phyloP scores from a whole-genome alignment of 306 rosid species.

The Sindora glabra region DNA sequence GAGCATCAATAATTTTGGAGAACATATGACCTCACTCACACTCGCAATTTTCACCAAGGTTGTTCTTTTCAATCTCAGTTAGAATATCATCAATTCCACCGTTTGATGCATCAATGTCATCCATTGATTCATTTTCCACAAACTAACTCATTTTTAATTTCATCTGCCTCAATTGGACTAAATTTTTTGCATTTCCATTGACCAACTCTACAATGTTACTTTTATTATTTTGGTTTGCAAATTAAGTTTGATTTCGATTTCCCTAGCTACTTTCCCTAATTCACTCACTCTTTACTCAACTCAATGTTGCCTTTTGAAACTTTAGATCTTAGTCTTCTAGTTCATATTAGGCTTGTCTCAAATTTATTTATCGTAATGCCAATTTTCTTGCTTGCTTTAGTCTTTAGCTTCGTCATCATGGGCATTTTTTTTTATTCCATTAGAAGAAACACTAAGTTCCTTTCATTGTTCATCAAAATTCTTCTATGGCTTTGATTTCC shows the following conservation, averaged over 20 bases:
- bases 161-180: conserved; percentile 31
- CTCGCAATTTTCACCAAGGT: conserved; percentile 35
- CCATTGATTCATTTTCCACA: conserved; percentile 18
- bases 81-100: conserved; percentile 33
- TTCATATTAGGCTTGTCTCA: conserved; percentile 26
- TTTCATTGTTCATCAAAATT: conserved; percentile 28
- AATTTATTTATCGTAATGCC: conserved; percentile 17
- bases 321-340: conserved; percentile 43
- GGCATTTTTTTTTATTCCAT: conserved; percentile 42
- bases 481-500: conserved; percentile 27
- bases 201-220: background rate
- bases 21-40: conserved; percentile 14
- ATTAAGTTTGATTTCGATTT: conserved; percentile 44
- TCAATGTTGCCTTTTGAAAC: conserved; percentile 2
- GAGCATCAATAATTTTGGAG: conserved; percentile 19
- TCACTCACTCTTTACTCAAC: conserved; percentile 7
- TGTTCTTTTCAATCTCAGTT: conserved; percentile 20
- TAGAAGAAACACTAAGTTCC: conserved; percentile 27
- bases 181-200: conserved; percentile 3
- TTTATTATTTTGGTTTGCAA: background rate
- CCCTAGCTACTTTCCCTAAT: conserved; percentile 25
- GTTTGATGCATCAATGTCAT: conserved; percentile 13
- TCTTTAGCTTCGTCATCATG: conserved; percentile 38
- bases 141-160: conserved; percentile 25
- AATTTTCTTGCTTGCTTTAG: conserved; percentile 26